Evolutionary conservation across 352 stramenopile species (phyloP).

Genomic region (Pythium insidiosum): DNA sequence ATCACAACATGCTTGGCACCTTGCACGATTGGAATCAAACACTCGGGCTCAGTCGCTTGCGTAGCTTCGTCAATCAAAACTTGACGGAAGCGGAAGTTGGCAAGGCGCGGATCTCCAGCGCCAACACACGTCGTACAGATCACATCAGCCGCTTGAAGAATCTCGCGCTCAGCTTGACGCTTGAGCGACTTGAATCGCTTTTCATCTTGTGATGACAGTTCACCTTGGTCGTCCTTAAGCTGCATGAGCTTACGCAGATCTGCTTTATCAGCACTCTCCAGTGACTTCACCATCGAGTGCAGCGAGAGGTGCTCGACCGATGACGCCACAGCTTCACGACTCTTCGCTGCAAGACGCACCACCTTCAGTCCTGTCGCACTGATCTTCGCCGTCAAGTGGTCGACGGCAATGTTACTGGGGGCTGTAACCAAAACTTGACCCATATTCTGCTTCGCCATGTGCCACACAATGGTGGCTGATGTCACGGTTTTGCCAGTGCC

Average conservation of each 20-base stretch:
- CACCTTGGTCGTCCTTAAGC: constrained; percentile 95
- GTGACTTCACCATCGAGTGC: constrained; percentile 94
- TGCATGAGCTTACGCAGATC: constrained; percentile 90
- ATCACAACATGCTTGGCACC: constrained; percentile 99
- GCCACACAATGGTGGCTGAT: constrained; percentile 98
- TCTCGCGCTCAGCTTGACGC: constrained; percentile 90
- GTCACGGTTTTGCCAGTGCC: constrained; percentile 98
- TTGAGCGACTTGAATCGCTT: constrained; percentile 94
- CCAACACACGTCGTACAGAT: constrained; percentile 99
- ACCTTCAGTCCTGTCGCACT: constrained; percentile 96
- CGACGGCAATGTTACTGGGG: constrained; percentile 98
- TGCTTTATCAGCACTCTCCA: constrained; percentile 86
- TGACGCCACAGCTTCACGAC: constrained; percentile 90
- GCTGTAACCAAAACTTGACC: constrained; percentile 98
- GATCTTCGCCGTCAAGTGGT: constrained; percentile 91
- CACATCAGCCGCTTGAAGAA: constrained; percentile 97
- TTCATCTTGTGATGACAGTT: constrained; percentile 92
- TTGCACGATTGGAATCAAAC: constrained; percentile 98
- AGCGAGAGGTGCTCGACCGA: constrained; percentile 97
- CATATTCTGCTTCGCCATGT: constrained; percentile 98
- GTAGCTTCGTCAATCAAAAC: constrained; percentile 99
- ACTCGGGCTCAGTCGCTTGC: constrained; percentile 98
- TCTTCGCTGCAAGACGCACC: constrained; percentile 97
- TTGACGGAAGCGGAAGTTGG: constrained; percentile 97
- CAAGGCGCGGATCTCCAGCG: constrained; percentile 95